Evolutionary conservation across 202 grass and related monocot genomes (phyloP), one percentile per base, ranked within the genome.

Genomic region (Hordeum pubiflorum): DNA sequence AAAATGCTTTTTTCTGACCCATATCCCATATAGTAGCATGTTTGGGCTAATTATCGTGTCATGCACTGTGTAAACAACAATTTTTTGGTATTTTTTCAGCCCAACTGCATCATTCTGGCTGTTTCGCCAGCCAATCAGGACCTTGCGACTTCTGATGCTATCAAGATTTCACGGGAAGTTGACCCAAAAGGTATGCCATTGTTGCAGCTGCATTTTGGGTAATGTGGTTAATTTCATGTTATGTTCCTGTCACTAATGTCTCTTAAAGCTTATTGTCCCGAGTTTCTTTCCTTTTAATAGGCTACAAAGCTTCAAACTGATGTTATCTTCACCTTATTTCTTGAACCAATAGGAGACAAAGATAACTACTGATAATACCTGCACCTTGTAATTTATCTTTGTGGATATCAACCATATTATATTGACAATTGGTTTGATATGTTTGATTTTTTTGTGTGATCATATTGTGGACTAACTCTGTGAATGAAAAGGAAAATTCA

Each of bases 51-150:
- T 81, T 79, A 21, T 48, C 32, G 4, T 80, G 17, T 26, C 10
- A 59, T 63, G 54, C 52, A 60, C 48, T 63, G 40, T 73, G 33
- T 54, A 61, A 39, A 32, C 48, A 13, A 14, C 80, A 70, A 4
- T 3, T 6, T 32, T 77, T 72, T 79, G 52, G 36, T 64, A 1
- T 72, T 83, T 46, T 85, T 90, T 71, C 96, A 99, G 96, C 96
- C 96, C 60, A 99, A 99, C 31, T 91, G 83, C 78, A 89, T 99
- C 65, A 99, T 99, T 90, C 78, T 99, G 76, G 96, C 96, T 74
- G 90, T 99, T 86, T 99, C 96, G 68, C 96, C 96, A 82, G 96
- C 96, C 61, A 99, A 99, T 86, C 92, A 99, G 80, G 96, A 99
- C 79, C 96, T 99, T 84, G 96, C 96, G 58, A 99, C 96, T 81